Evolutionary conservation across 208 protist species (phyloP).

Genomic region (Zelonia costaricensis): DNA sequence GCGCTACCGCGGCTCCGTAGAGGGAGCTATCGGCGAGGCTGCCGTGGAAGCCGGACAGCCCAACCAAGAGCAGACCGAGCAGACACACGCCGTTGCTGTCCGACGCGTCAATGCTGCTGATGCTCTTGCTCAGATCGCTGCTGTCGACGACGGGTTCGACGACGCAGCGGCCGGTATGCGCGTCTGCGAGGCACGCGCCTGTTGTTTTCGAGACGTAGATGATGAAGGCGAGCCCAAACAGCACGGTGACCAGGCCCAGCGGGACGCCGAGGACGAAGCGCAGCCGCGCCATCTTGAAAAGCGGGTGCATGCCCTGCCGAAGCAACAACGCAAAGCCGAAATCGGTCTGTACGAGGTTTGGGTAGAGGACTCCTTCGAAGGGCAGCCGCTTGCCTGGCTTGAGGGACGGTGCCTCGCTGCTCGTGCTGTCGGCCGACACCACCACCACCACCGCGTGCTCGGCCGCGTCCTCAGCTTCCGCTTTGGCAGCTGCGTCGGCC

Average conservation of each 20-base stretch:
- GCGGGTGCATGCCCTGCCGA: slow-evolving; percentile 37
- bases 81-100: neutral
- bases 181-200: slow-evolving; percentile 28
- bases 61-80: neutral
- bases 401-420: neutral
- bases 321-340: slow-evolving; percentile 47
- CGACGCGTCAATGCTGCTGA: neutral
- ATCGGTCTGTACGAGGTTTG: slow-evolving; percentile 60
- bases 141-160: neutral
- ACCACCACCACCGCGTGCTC: slow-evolving; percentile 7
- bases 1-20: slow-evolving; percentile 26
- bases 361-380: slow-evolving; percentile 62
- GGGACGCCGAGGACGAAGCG: slow-evolving; percentile 45
- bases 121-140: neutral
- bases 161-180: slow-evolving; percentile 14
- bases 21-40: slow-evolving; percentile 28
- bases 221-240: slow-evolving; percentile 46
- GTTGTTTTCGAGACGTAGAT: slow-evolving; percentile 35
- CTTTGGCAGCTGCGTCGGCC: neutral
- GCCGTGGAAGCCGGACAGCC: slow-evolving; percentile 3
- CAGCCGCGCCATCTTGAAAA: slow-evolving; percentile 17
- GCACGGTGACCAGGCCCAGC: slow-evolving; percentile 35
- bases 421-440: neutral
- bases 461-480: neutral
- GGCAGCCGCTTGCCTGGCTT: slow-evolving; percentile 29